phyloP scores from a whole-genome alignment of 2,329 filamentous ascomycete genomes.

The Xylariaceae sp. region DNA sequence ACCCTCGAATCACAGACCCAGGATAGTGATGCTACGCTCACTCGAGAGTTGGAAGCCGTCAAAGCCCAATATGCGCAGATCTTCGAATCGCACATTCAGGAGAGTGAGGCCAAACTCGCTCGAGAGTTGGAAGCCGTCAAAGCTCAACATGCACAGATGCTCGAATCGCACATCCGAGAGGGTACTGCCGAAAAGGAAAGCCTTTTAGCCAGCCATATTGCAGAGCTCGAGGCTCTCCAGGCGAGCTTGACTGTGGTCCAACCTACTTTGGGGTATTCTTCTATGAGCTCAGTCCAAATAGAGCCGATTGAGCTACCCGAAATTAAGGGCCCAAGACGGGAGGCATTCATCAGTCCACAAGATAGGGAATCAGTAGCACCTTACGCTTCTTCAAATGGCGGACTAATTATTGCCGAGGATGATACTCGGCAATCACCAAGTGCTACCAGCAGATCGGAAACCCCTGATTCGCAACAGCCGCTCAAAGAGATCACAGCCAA shows the following conservation, averaged over 20 bases:
- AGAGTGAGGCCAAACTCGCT: constrained; percentile 18
- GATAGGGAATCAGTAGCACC: constrained; percentile 51
- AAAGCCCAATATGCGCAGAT: constrained; percentile 30
- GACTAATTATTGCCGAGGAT: constrained; percentile 66
- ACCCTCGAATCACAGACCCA: constrained; percentile 33
- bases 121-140: constrained; percentile 28
- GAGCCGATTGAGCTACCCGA: constrained; percentile 47
- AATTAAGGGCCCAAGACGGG: constrained; percentile 59
- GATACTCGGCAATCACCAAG: constrained; percentile 63
- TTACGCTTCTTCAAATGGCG: constrained; percentile 43
- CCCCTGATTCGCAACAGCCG: constrained; percentile 62
- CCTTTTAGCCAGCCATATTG: constrained; percentile 38
- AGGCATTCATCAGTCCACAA: constrained; percentile 63
- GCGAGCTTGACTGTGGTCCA: constrained; percentile 35
- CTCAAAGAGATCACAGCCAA: constrained; percentile 71
- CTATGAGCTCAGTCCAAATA: constrained; percentile 54
- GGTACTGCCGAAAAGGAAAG: constrained; percentile 36
- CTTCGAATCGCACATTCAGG: constrained; percentile 35
- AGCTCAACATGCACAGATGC: constrained; percentile 30
- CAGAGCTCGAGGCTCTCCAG: constrained; percentile 42
- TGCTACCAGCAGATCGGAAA: constrained; percentile 50
- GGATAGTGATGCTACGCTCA: constrained; percentile 32
- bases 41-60: constrained; percentile 30
- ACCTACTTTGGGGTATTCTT: constrained; percentile 50
- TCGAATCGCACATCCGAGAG: constrained; percentile 36